Evolutionary conservation across 148 eudicot genomes (phyloP), one percentile per base, ranked within the genome.

Genomic region (Persicaria maculosa): DNA sequence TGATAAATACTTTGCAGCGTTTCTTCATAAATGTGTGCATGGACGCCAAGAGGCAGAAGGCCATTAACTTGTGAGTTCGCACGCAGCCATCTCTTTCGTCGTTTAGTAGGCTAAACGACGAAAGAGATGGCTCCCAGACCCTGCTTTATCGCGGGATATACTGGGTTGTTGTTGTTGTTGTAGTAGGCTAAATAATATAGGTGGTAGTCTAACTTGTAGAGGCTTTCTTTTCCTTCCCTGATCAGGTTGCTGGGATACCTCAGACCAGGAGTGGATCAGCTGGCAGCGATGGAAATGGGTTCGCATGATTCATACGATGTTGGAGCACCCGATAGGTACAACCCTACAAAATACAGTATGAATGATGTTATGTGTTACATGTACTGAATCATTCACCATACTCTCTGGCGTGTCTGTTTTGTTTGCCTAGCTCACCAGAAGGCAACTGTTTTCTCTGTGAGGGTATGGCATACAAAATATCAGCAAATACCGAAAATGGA

Each of bases 21-120:
- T 86, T 86, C 76, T 81, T 79, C 73, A 88, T 77, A 83, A 88
- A 88, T 74, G 92, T 88, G 20, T 88, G 85, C 84, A 76, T 84
- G 86, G 92, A 88, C 78, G 77, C 76, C 5, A 86, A 83, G 71
- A 88, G 84, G 68, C 92, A 88, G 75, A 80, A 86, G 77, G 90
- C 90, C 9, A 86, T 88, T 67, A 78, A 88, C 53, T 77, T 88
- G 92, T 88, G 76, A 78, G 91, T 81, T 20, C 7, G 19, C 22
- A 57, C 8, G 9, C 62, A 57, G 22, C 62, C 31, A 11, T 65
- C 47, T 65, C 19, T 25, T 40, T 40, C 43, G n/a, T 36, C 8
- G 14, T 59, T 57, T 19, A 54, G 17, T 17, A 17, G 7, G 40
- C 40, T 31, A 31, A 31, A 31, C n/a, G n/a, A n/a, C n/a, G n/a